A percentile compares a stretch with the other conserved stretches of the same genome.
Evolutionary conservation across 2,329 filamentous ascomycete genomes (phyloP).

Genomic region (Salinomyces thailandicus): DNA sequence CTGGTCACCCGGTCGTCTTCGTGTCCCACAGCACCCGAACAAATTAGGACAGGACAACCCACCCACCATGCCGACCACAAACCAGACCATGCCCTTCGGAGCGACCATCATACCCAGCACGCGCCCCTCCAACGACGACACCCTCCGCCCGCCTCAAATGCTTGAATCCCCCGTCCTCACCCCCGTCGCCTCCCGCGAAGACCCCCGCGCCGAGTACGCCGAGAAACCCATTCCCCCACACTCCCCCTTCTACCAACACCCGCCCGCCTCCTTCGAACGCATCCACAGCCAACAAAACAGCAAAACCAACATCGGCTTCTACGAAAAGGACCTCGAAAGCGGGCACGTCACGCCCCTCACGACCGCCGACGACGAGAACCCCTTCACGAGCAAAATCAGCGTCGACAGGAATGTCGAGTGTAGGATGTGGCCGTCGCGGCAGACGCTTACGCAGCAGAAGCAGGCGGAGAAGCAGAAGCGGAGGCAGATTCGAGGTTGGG

Average conservation of each 20-base stretch:
- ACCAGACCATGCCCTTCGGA: conserved; percentile 29
- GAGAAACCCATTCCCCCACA: conserved; percentile 28
- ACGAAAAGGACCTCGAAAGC: conserved; percentile 31
- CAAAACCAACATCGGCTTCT: conserved; percentile 9
- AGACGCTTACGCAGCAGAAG: conserved; percentile 36
- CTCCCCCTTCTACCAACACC: conserved; percentile 40
- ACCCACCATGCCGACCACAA: conserved; percentile 5
- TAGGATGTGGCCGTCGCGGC: conserved; percentile 42
- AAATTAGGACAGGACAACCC: background rate
- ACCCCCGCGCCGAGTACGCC: conserved; percentile 25
- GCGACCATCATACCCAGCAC: conserved; percentile 29
- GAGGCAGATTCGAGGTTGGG: conserved; percentile 27
- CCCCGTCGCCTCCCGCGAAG: conserved; percentile 23
- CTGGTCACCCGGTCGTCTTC: too few species aligned
- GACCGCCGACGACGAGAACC: conserved; percentile 27
- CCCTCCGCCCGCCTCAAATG: conserved; percentile 21
- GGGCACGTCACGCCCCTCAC: conserved; percentile 20
- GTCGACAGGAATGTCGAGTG: conserved; percentile 39
- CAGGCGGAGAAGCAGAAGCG: conserved; percentile 26
- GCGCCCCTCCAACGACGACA: conserved; percentile 11
- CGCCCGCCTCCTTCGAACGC: conserved; percentile 33
- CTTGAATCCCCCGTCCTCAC: conserved; percentile 27
- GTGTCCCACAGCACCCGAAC: background rate
- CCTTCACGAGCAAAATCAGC: conserved; percentile 30
- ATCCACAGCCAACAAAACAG: conserved; percentile 18